Evolutionary conservation across 306 rosid species (phyloP).

Genomic region (Cucumis sativus): DNA sequence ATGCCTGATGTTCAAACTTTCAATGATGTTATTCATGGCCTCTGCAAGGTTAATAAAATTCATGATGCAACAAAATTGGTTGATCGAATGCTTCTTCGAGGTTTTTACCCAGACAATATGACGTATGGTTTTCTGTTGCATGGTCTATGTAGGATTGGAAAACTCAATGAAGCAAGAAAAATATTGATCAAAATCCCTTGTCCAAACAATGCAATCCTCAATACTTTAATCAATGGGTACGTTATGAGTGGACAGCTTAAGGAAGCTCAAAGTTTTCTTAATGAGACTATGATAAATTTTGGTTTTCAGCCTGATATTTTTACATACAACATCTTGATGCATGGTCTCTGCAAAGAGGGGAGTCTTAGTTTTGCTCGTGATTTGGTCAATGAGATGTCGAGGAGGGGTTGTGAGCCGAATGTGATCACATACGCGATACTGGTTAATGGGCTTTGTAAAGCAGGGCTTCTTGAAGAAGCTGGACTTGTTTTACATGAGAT

Average conservation of each 20-base stretch:
- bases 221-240: slow-evolving; percentile 73
- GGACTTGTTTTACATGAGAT: slow-evolving; percentile 47
- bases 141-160: slow-evolving; percentile 53
- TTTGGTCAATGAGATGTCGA: slow-evolving; percentile 46
- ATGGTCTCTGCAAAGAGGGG: slow-evolving; percentile 75
- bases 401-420: slow-evolving; percentile 58
- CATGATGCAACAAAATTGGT: slow-evolving; percentile 70
- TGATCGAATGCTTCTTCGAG: slow-evolving; percentile 70
- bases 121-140: slow-evolving; percentile 74
- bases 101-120: slow-evolving; percentile 44
- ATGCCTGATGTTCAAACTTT: slow-evolving; percentile 83
- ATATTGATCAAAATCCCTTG: slow-evolving; percentile 45
- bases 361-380: slow-evolving; percentile 46
- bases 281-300: slow-evolving; percentile 31
- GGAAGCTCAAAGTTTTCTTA: slow-evolving; percentile 51
- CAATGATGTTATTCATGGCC: slow-evolving; percentile 68
- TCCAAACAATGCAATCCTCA: slow-evolving; percentile 47
- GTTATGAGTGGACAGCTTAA: slow-evolving; percentile 49
- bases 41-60: slow-evolving; percentile 44
- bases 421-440: slow-evolving; percentile 68
- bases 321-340: slow-evolving; percentile 65
- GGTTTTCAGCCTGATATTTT: slow-evolving; percentile 63
- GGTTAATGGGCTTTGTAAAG: slow-evolving; percentile 65
- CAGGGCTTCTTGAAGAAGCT: slow-evolving; percentile 51
- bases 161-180: slow-evolving; percentile 66